These are phyloP conservation scores for Tulasnella sp. DNA, from an alignment of 768 basidiomycete species.

Conservation along the genomic window DNA sequence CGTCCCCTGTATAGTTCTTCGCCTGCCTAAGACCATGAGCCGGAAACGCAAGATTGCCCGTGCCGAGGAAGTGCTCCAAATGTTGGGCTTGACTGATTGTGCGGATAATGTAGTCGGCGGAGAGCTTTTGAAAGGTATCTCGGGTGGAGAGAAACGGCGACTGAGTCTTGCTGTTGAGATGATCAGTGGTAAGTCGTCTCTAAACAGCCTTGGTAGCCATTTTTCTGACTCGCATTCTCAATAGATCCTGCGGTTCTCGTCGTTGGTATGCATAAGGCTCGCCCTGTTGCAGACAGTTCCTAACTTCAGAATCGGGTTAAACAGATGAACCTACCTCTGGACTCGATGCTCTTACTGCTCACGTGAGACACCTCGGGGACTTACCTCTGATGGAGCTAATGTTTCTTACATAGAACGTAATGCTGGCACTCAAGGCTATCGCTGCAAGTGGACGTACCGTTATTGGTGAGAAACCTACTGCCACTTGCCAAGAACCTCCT, in stretches of 20 bases:
- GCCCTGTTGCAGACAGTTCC: neutral
- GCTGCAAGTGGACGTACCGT: slow-evolving; percentile 38
- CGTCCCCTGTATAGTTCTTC: slow-evolving; percentile 25
- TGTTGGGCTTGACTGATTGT: slow-evolving; percentile 41
- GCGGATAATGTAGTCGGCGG: slow-evolving; percentile 43
- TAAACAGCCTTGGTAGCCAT: neutral
- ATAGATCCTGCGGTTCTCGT: slow-evolving; percentile 36
- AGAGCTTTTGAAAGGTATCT: slow-evolving; percentile 38
- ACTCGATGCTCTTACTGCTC: slow-evolving; percentile 40
- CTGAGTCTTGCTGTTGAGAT: slow-evolving; percentile 41
- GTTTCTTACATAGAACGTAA: slow-evolving; percentile 32
- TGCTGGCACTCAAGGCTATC: slow-evolving; percentile 38
- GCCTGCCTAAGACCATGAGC: slow-evolving; percentile 32
- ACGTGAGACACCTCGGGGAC: neutral
- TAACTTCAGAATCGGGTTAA: neutral
- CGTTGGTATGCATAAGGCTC: slow-evolving; percentile 23
- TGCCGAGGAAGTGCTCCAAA: slow-evolving; percentile 40
- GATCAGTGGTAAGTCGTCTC: slow-evolving; percentile 8
- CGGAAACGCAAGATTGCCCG: slow-evolving; percentile 34
- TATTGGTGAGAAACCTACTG: slow-evolving; percentile 27
- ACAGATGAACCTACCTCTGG: slow-evolving; percentile 32
- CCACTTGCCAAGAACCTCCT: neutral
- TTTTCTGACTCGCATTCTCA: slow-evolving; percentile 23
- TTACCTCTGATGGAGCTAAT: neutral
- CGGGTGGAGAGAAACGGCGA: slow-evolving; percentile 44